Percentiles rank a stretch among this genome's conserved stretches.
Evolutionary conservation across 441 rosid genomes (phyloP).

Genomic region (Aquilaria agallochum): DNA sequence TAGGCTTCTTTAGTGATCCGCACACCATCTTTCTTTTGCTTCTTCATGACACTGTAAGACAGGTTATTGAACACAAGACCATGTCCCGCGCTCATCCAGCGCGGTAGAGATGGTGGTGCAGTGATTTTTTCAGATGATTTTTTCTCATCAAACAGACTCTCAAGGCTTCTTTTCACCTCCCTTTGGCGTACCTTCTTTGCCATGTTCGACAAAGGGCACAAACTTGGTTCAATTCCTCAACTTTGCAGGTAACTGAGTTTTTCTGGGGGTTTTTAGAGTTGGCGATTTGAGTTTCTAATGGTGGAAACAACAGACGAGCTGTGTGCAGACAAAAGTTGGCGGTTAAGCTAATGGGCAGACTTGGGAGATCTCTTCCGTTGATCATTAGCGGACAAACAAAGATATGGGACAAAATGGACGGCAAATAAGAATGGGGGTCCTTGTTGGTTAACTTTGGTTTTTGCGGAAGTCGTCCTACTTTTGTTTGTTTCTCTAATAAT

Average conservation of each 20-base stretch:
- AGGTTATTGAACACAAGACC: slow-evolving; percentile 55
- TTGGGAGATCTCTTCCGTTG: too few species aligned
- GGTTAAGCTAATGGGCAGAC: too few species aligned
- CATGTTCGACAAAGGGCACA: slow-evolving; percentile 14
- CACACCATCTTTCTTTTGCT: slow-evolving; percentile 52
- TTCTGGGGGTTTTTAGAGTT: too few species aligned
- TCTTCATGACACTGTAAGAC: slow-evolving; percentile 54
- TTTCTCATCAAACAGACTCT: slow-evolving; percentile 45
- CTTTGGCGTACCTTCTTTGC: slow-evolving; percentile 1
- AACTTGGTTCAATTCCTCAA: too few species aligned
- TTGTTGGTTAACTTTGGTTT: too few species aligned
- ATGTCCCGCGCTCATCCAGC: slow-evolving; percentile 37
- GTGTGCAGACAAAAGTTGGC: background rate
- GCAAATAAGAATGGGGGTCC: too few species aligned
- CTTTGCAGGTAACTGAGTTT: too few species aligned
- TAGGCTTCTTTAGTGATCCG: slow-evolving; percentile 52
- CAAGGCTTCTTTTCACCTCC: slow-evolving; percentile 34
- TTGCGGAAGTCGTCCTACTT: too few species aligned
- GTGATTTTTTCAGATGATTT: background rate
- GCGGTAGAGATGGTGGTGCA: background rate
- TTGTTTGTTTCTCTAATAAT: too few species aligned
- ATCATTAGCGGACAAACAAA: too few species aligned
- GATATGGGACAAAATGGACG: too few species aligned
- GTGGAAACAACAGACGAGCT: background rate
- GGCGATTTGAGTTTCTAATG: background rate